phyloP scores from a whole-genome alignment of 2,329 filamentous ascomycete species.

The Amauroascus verrucosus region DNA sequence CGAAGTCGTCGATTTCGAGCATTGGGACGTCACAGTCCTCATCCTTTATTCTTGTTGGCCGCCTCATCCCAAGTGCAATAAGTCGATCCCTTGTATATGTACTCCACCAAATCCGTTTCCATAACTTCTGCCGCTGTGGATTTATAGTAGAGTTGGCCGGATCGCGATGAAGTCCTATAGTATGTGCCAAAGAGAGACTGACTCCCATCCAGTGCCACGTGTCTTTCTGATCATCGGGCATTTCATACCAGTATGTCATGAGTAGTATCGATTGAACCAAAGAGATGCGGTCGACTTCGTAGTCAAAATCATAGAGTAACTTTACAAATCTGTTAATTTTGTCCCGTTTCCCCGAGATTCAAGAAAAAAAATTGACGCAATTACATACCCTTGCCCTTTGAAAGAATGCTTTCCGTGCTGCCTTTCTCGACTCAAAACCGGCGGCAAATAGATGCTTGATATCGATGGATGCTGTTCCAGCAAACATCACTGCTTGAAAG shows the following conservation, averaged over 20 bases:
- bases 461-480: conserved; percentile 78
- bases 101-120: conserved; percentile 97
- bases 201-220: conserved; percentile 99
- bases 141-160: conserved; percentile 69
- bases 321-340: conserved; percentile 26
- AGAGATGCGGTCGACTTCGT: conserved; percentile 78
- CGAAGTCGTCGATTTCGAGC: conserved; percentile 75
- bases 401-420: conserved; percentile 79
- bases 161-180: conserved; percentile 84
- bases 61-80: conserved; percentile 85
- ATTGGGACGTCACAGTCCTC: conserved; percentile 92
- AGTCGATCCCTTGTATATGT: conserved; percentile 91
- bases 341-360: neutral
- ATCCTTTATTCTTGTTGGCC: conserved; percentile 83
- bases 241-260: conserved; percentile 98
- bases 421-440: conserved; percentile 67
- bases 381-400: conserved; percentile 66
- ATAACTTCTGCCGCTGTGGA: conserved; percentile 62
- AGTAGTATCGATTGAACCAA: conserved; percentile 80
- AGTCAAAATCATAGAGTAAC: conserved; percentile 90
- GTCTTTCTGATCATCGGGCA: conserved; percentile 91
- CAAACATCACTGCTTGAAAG: conserved; percentile 93
- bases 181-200: conserved; percentile 83
- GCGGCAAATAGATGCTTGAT: conserved; percentile 64
- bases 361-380: conserved; percentile 2